Percentiles rank a stretch among this genome's conserved stretches.
Conservation (phyloP, 768 basidiomycete genomes). For the Cystobasidium tubakii region DNA sequence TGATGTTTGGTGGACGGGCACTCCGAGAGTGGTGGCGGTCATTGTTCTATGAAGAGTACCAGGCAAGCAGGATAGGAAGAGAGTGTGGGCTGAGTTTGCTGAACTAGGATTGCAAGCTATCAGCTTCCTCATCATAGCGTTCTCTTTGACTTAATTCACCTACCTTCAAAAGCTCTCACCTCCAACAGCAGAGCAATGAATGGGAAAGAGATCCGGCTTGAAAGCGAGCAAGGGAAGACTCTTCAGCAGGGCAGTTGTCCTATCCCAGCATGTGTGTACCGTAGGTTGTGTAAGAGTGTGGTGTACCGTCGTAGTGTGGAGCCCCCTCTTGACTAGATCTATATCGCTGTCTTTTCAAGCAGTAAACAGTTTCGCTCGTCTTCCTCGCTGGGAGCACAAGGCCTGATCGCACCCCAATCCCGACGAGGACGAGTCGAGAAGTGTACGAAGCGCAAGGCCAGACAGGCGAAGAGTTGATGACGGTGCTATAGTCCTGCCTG, state of each 20-base stretch:
- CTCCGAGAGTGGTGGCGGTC: background rate
- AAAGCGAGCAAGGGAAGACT: background rate
- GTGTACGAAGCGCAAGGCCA: background rate
- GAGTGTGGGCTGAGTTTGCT: background rate
- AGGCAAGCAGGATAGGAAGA: background rate
- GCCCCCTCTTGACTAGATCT: background rate
- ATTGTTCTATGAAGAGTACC: background rate
- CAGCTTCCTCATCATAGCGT: too few species aligned
- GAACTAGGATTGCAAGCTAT: too few species aligned
- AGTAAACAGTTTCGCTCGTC: background rate
- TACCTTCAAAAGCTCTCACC: too few species aligned
- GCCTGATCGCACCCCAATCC: background rate
- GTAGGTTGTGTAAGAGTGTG: background rate
- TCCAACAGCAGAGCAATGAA: background rate
- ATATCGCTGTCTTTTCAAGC: background rate
- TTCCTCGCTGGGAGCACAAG: too few species aligned
- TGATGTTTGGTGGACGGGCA: background rate
- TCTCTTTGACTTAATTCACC: too few species aligned
- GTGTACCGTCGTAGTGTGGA: background rate
- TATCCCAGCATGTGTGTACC: background rate
- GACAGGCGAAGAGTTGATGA: too few species aligned
- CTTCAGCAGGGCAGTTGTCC: background rate
- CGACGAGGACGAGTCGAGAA: background rate
- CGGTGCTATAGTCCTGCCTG: background rate
- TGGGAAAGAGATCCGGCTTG: background rate